Evolutionary conservation across 305 asterid species (phyloP).

Genomic region (Fraxinus sp.): DNA sequence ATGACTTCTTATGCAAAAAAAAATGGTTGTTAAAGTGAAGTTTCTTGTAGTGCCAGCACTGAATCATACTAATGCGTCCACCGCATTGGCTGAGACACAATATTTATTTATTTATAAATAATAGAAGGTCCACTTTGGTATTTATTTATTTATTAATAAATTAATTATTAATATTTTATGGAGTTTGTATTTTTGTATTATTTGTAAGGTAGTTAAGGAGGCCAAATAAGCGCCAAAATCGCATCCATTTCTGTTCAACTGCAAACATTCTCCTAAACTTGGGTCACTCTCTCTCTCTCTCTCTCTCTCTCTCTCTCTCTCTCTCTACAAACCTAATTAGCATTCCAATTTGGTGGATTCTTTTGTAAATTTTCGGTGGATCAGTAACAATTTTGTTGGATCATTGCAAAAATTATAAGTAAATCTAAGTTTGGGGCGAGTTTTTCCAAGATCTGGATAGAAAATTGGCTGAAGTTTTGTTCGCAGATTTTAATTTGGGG

Average conservation of each 20-base stretch:
- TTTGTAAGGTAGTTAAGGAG: slow-evolving; percentile 40
- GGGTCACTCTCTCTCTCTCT: not conserved
- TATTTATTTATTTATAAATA: too few species aligned
- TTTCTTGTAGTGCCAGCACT: too few species aligned
- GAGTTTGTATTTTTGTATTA: not conserved
- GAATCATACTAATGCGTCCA: too few species aligned
- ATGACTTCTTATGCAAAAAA: too few species aligned
- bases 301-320: not conserved
- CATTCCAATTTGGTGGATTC: slow-evolving; percentile 10
- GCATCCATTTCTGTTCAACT: slow-evolving; percentile 49
- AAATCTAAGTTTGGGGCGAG: not conserved
- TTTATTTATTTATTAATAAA: too few species aligned
- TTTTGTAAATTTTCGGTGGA: slow-evolving; percentile 19
- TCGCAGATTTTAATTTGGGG: slow-evolving; percentile 14
- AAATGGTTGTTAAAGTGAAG: too few species aligned
- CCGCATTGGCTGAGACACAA: too few species aligned
- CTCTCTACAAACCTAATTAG: slow-evolving; percentile 29
- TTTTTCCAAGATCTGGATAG: slow-evolving; percentile 9
- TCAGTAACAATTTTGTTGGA: slow-evolving; percentile 23
- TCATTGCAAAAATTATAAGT: not conserved
- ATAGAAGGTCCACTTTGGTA: not conserved
- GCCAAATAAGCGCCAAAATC: slow-evolving; percentile 74
- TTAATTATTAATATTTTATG: too few species aligned
- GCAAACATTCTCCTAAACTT: slow-evolving; percentile 66
- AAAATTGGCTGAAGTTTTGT: slow-evolving; percentile 14